Evolutionary conservation across 257 asterid genomes (phyloP).

Genomic region (Plectranthus barbatus): DNA sequence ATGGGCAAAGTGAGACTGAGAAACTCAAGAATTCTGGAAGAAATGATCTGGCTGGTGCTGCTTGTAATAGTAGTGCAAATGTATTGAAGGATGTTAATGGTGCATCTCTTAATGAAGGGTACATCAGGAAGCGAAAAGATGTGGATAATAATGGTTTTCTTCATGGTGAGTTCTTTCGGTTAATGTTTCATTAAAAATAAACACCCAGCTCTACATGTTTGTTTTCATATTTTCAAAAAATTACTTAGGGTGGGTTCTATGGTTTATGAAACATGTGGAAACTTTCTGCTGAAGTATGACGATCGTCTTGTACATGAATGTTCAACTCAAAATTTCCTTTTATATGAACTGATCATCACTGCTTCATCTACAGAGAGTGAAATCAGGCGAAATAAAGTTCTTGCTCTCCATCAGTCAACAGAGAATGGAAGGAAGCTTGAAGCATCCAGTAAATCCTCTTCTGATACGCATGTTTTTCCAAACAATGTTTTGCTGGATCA

Average conservation of each 20-base stretch:
- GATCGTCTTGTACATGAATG: conserved; percentile 2
- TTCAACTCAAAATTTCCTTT: conserved; percentile 7
- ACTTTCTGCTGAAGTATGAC: background rate
- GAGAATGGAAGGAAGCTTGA: conserved; percentile 58
- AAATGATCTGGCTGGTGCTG: conserved; percentile 22
- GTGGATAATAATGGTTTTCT: conserved; percentile 49
- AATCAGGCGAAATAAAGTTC: conserved; percentile 48
- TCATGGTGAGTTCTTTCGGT: conserved; percentile 54
- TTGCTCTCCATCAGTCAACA: conserved; percentile 28
- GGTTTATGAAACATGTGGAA: background rate
- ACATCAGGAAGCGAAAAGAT: conserved; percentile 47
- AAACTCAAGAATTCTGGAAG: conserved; percentile 14
- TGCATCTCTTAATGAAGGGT: conserved; percentile 30
- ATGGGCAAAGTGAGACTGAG: conserved; percentile 31
- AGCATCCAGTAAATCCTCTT: conserved; percentile 19
- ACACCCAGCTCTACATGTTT: background rate
- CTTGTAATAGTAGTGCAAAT: conserved; percentile 13
- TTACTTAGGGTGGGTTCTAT: too few relatives aligned
- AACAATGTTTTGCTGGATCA: conserved; percentile 18
- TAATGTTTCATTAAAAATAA: background rate
- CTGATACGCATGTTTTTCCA: conserved; percentile 26
- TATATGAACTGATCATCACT: conserved; percentile 26
- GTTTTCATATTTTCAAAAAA: too few relatives aligned
- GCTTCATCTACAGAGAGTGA: conserved; percentile 54
- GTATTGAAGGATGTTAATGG: conserved; percentile 21